Conservation (phyloP, 2,329 filamentous ascomycete species). For the Fusarium tricinctum region DNA sequence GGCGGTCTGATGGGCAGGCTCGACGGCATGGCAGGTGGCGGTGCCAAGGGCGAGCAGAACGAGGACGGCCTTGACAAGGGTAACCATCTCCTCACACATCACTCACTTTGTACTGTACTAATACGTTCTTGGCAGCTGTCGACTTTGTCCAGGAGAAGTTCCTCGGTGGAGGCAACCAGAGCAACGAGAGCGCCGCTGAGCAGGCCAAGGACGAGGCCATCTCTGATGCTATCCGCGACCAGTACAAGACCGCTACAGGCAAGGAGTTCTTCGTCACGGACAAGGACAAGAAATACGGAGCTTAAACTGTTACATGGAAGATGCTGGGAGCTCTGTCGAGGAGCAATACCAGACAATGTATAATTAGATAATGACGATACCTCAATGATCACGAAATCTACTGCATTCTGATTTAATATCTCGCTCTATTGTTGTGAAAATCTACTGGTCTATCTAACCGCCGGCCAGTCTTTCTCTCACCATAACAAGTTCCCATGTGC, state of each 20-base stretch:
- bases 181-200: slow-evolving; percentile 79
- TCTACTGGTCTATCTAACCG: background rate
- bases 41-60: slow-evolving; percentile 81
- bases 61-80: slow-evolving; percentile 88
- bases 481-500: background rate
- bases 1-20: slow-evolving; percentile 74
- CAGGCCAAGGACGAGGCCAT: slow-evolving; percentile 88
- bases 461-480: background rate
- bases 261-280: slow-evolving; percentile 78
- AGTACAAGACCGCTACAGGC: slow-evolving; percentile 79
- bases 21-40: slow-evolving; percentile 79
- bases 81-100: slow-evolving; percentile 51
- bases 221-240: slow-evolving; percentile 76
- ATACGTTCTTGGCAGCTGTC: slow-evolving; percentile 66
- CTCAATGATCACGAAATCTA: slow-evolving; percentile 20
- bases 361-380: slow-evolving; percentile 8
- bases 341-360: slow-evolving; percentile 6
- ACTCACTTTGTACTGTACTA: fast-evolving
- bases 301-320: slow-evolving; percentile 8
- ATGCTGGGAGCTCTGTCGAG: background rate
- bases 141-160: slow-evolving; percentile 84
- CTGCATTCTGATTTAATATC: background rate
- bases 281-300: slow-evolving; percentile 66
- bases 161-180: slow-evolving; percentile 77
- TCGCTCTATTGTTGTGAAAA: background rate